phyloP scores from a whole-genome alignment of 2,329 filamentous ascomycete genomes.

The Hymenoscyphus albidus region DNA sequence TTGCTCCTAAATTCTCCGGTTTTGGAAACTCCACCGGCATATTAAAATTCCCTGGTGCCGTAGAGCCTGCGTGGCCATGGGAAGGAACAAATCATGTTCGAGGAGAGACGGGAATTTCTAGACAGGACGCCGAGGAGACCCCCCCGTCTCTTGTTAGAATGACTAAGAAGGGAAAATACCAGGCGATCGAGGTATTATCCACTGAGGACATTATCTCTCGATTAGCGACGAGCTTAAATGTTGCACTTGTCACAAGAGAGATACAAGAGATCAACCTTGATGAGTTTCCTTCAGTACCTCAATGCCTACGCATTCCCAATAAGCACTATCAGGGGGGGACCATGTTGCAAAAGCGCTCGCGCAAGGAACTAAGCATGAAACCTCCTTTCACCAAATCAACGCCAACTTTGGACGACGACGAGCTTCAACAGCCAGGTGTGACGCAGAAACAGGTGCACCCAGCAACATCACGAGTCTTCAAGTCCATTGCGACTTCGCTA shows the following conservation, averaged over 20 bases:
- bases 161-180: constrained; percentile 31
- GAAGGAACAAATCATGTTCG: constrained; percentile 62
- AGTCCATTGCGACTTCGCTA: constrained; percentile 55
- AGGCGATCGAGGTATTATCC: constrained; percentile 24
- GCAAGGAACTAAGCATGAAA: constrained; percentile 40
- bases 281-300: constrained; percentile 41
- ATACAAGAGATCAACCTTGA: constrained; percentile 29
- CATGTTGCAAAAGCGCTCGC: constrained; percentile 49
- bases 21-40: constrained; percentile 27
- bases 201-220: constrained; percentile 30
- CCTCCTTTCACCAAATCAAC: constrained; percentile 9
- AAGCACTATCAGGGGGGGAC: constrained; percentile 56
- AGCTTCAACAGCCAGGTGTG: constrained; percentile 32
- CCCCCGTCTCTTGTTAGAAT: not conserved
- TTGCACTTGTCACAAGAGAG: constrained; percentile 18
- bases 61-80: constrained; percentile 68
- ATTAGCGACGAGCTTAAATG: constrained; percentile 23
- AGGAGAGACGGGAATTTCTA: constrained; percentile 33
- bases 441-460: constrained; percentile 44
- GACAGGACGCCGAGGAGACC: not conserved
- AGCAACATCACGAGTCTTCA: constrained; percentile 56
- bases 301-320: constrained; percentile 50
- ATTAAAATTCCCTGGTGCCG: constrained; percentile 61
- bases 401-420: constrained; percentile 37
- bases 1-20: constrained; percentile 24